phyloP scores from a whole-genome alignment of 352 stramenopile genomes.

The Globisporangium middletonii region DNA sequence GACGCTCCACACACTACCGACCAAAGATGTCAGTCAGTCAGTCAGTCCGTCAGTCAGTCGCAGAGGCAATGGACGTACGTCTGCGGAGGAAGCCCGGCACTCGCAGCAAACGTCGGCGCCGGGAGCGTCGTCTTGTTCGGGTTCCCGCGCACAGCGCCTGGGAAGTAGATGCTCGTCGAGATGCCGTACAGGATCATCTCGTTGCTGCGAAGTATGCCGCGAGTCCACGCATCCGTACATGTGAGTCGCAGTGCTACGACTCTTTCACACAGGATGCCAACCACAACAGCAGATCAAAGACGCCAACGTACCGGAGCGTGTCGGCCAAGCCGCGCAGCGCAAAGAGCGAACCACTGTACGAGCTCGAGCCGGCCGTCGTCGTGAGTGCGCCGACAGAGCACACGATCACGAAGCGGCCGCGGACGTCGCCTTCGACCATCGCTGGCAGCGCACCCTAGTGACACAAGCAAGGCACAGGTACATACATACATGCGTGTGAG shows the following conservation, averaged over 20 bases:
- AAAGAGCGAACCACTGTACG: conserved; percentile 88
- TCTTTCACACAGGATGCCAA: not conserved
- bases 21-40: not conserved
- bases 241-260: not conserved
- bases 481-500: too few relatives aligned
- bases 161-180: conserved; percentile 85
- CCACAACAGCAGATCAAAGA: not conserved
- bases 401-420: conserved; percentile 32
- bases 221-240: too few relatives aligned
- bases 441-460: conserved; percentile 37
- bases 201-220: conserved; percentile 16
- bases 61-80: conserved; percentile 2
- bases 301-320: conserved; percentile 31
- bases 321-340: conserved; percentile 90
- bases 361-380: conserved; percentile 83
- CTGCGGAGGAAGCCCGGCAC: conserved; percentile 2
- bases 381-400: conserved; percentile 40
- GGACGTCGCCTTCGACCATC: conserved; percentile 47
- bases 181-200: conserved; percentile 73
- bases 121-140: conserved; percentile 18
- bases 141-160: conserved; percentile 38
- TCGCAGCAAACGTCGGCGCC: conserved; percentile 6
- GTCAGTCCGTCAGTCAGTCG: too few relatives aligned
- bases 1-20: not conserved
- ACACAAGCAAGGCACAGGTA: too few relatives aligned